Percentiles rank a stretch among this genome's conserved stretches.
Evolutionary conservation across 73 alveolate genomes (phyloP).

Genomic region (Urostyla sp.): DNA sequence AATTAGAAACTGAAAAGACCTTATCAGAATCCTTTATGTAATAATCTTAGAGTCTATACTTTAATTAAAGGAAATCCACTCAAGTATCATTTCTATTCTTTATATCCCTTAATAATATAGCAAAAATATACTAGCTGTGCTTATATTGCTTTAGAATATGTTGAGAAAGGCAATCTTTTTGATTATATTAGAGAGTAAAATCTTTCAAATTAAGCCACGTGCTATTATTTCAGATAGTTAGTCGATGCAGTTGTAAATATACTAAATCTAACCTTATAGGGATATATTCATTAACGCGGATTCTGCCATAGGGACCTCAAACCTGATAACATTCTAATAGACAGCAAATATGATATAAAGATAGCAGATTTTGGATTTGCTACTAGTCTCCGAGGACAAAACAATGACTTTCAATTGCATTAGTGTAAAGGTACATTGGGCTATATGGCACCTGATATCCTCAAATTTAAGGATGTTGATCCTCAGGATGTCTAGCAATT

Average conservation of each 20-base stretch:
- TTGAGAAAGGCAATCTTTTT: constrained; percentile 23
- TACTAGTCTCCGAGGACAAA: not conserved
- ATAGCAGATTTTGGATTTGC: constrained; percentile 63
- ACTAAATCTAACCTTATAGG: too few species aligned
- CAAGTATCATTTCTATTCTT: too few species aligned
- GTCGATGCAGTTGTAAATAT: constrained; percentile 10
- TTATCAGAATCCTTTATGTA: constrained; percentile 2
- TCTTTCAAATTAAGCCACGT: constrained; percentile 11
- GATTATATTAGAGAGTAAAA: constrained; percentile 22
- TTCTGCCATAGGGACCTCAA: constrained; percentile 49
- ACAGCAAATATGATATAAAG: constrained; percentile 12
- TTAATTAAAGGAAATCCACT: too few species aligned
- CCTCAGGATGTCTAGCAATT: not conserved
- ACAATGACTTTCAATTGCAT: not conserved
- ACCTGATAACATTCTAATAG: constrained; percentile 53
- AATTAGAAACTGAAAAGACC: constrained; percentile 11
- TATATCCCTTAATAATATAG: too few species aligned
- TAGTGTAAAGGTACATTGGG: constrained; percentile 56
- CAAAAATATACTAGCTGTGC: constrained; percentile 4
- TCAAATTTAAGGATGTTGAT: too few species aligned
- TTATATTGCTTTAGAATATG: constrained; percentile 44
- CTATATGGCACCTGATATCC: constrained; percentile 74
- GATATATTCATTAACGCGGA: not conserved
- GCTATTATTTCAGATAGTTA: constrained; percentile 1
- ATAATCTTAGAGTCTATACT: too few species aligned